phyloP scores from a whole-genome alignment of 228 moss, liverwort and hornwort species.

The Sphagnum fallax region DNA sequence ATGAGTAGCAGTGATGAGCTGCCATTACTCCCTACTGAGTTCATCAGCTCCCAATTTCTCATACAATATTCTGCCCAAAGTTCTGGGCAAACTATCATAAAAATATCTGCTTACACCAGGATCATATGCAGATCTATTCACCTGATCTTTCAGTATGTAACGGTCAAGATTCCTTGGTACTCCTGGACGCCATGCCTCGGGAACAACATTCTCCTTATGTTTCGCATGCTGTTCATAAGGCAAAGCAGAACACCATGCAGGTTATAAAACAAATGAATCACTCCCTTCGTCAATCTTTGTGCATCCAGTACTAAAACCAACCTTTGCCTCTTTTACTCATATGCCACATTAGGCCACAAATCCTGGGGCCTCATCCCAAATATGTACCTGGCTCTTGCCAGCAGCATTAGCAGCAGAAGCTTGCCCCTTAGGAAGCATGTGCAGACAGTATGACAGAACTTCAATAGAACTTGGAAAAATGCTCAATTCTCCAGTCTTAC shows the following conservation, averaged over 20 bases:
- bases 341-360: no score
- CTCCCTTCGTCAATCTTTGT: not conserved
- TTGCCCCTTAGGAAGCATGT: constrained; percentile 80
- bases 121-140: constrained; percentile 7
- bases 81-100: no score
- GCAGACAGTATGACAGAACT: constrained; percentile 83
- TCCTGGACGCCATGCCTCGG: constrained; percentile 68
- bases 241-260: not conserved
- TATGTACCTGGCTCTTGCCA: no score
- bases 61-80: no score
- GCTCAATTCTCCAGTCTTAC: constrained; percentile 71
- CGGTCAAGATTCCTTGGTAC: constrained; percentile 61
- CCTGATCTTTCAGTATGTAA: constrained; percentile 78
- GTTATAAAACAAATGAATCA: not conserved
- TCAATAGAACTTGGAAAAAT: constrained; percentile 71
- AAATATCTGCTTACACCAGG: no score
- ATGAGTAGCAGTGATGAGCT: no score
- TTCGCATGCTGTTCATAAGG: not conserved
- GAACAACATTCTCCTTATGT: constrained; percentile 51
- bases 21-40: no score
- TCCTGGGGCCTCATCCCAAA: no score
- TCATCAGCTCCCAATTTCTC: no score
- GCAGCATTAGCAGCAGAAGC: constrained; percentile 31
- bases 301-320: no score
- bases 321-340: no score